Evolutionary conservation across 1,139 yeast genomes (phyloP).

Genomic region (Pichia kudriavzevii): DNA sequence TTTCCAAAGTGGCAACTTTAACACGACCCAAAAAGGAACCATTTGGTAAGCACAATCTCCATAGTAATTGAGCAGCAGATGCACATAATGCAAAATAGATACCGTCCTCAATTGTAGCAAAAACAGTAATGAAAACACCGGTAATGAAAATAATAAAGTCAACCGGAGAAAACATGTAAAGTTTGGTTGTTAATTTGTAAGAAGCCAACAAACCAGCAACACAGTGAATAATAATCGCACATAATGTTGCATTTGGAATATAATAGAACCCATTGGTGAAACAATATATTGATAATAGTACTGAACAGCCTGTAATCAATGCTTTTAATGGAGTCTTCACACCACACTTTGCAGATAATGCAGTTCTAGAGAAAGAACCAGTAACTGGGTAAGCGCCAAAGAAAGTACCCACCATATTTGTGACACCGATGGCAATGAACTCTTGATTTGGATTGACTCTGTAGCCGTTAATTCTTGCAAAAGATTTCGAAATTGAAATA

Average conservation of each 20-base stretch:
- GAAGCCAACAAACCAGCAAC: constrained; percentile 77
- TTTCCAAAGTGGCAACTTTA: constrained; percentile 55
- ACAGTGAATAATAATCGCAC: constrained; percentile 88
- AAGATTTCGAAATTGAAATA: constrained; percentile 86
- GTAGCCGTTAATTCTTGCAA: constrained; percentile 86
- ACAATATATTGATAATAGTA: constrained; percentile 74
- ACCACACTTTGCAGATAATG: constrained; percentile 89
- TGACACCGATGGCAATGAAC: constrained; percentile 84
- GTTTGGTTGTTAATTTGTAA: constrained; percentile 60
- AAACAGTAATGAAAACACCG: constrained; percentile 75
- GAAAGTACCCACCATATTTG: constrained; percentile 82
- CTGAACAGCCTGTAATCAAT: constrained; percentile 81
- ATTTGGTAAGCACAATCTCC: constrained; percentile 70
- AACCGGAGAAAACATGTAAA: constrained; percentile 70
- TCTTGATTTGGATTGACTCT: constrained; percentile 90
- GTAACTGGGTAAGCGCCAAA: constrained; percentile 93
- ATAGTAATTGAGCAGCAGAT: constrained; percentile 63
- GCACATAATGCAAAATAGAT: constrained; percentile 86
- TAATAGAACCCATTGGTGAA: constrained; percentile 76
- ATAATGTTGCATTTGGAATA: constrained; percentile 80
- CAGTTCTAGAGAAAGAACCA: constrained; percentile 91
- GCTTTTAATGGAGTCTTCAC: constrained; percentile 93
- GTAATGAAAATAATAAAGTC: constrained; percentile 70
- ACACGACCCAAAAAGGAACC: constrained; percentile 81
- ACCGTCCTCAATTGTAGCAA: constrained; percentile 77